These are phyloP conservation scores for grape (Vitis vinifera) DNA, from an alignment of 164 flowering plant species.

Conservation along the genomic window DNA sequence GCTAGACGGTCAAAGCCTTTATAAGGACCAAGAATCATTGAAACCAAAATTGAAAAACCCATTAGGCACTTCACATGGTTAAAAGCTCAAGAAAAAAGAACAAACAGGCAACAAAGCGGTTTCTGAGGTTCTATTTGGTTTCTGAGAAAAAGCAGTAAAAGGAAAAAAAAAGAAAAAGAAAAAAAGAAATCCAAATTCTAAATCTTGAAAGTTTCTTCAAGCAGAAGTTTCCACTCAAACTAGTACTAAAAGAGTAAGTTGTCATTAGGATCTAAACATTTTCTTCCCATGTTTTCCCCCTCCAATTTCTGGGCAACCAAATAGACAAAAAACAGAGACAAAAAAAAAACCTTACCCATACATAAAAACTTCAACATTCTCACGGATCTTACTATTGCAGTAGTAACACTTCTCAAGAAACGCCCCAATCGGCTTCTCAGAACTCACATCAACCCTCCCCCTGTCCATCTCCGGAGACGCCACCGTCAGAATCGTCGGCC, in stretches of 20 bases:
- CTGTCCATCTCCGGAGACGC: conserved; percentile 12
- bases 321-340: not conserved
- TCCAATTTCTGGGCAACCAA: not conserved
- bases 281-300: not conserved
- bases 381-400: conserved; percentile 20
- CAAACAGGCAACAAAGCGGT: too few relatives aligned
- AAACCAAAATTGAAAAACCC: too few relatives aligned
- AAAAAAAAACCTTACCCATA: conserved; percentile 19
- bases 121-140: too few relatives aligned
- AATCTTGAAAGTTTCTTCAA: not conserved
- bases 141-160: too few relatives aligned
- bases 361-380: conserved; percentile 21
- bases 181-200: too few relatives aligned
- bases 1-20: too few relatives aligned
- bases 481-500: conserved; percentile 7
- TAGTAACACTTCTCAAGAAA: conserved; percentile 22
- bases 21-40: too few relatives aligned
- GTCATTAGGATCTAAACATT: not conserved
- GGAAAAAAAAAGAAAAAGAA: too few relatives aligned
- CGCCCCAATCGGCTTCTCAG: not conserved
- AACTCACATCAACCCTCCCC: not conserved
- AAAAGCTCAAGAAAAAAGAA: too few relatives aligned
- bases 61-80: too few relatives aligned
- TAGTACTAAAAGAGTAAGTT: not conserved
- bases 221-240: not conserved